A percentile compares a stretch with the other conserved stretches of the same genome.
Conservation (phyloP, 176 grass and related monocot species). For the Microstegium vimineum region DNA sequence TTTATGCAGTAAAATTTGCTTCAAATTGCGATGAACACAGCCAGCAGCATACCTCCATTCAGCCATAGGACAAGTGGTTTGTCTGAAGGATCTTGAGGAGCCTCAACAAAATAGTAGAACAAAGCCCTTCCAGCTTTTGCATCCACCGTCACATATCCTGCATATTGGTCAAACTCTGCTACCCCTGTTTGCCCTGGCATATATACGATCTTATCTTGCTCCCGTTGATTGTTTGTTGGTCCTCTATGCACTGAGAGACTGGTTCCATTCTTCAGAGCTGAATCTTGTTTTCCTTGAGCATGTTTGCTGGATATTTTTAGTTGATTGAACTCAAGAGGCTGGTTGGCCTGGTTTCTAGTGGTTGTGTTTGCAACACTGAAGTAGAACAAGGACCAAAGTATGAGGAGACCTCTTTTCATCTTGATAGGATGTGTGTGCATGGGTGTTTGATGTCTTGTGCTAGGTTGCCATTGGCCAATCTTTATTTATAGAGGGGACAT, state of each 20-base stretch:
- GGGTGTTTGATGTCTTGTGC: conserved; percentile 33
- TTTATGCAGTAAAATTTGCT: conserved; percentile 16
- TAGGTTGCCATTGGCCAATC: conserved; percentile 43
- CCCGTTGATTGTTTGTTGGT: conserved; percentile 14
- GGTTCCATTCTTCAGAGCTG: neutral
- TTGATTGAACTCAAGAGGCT: conserved; percentile 31
- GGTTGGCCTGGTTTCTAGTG: conserved; percentile 24
- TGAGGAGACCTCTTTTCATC: conserved; percentile 44
- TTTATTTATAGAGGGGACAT: conserved; percentile 50
- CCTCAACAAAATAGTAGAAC: conserved; percentile 81
- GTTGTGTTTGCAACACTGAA: conserved; percentile 22
- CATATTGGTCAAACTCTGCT: conserved; percentile 55
- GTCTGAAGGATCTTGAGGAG: conserved; percentile 29
- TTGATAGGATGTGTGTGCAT: conserved; percentile 48
- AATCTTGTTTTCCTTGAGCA: conserved; percentile 19
- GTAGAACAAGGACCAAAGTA: conserved; percentile 54
- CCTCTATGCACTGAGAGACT: conserved; percentile 1
- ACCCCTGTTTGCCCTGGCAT: conserved; percentile 52
- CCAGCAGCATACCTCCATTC: conserved; percentile 54
- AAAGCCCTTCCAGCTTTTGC: conserved; percentile 50
- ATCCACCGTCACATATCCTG: conserved; percentile 64
- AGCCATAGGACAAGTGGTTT: conserved; percentile 74
- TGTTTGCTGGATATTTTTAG: conserved; percentile 27
- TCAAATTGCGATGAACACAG: neutral
- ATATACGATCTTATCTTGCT: conserved; percentile 41